Conservation (phyloP, 345 rosid genomes). For the Cochlearia excelsa region DNA sequence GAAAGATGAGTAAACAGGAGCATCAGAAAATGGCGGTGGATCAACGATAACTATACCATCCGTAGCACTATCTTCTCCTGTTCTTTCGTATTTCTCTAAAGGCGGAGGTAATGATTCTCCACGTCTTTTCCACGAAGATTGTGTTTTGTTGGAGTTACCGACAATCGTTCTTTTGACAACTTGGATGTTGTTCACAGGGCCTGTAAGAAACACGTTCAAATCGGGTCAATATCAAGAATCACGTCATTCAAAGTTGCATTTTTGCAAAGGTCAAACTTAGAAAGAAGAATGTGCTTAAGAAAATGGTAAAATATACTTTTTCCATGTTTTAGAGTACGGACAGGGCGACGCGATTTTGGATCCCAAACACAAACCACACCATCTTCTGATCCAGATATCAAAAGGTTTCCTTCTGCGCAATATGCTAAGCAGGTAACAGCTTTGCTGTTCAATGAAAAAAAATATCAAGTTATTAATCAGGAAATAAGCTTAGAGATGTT, state of each 20-base stretch:
- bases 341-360: conserved; percentile 39
- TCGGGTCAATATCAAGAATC: no score
- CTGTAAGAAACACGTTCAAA: conserved; percentile 26
- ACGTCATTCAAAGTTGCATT: no score
- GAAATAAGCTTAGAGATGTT: neutral
- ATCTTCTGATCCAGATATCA: conserved; percentile 81
- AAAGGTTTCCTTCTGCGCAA: conserved; percentile 47
- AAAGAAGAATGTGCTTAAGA: conserved; percentile 6
- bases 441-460: conserved; percentile 47
- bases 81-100: conserved; percentile 50
- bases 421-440: conserved; percentile 72
- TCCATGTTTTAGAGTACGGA: conserved; percentile 57
- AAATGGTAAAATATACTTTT: conserved; percentile 46
- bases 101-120: conserved; percentile 53
- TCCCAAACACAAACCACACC: conserved; percentile 73
- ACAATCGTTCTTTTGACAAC: conserved; percentile 45
- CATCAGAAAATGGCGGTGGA: conserved; percentile 37
- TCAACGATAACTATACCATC: conserved; percentile 37
- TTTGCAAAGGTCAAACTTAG: neutral
- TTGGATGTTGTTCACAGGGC: conserved; percentile 67
- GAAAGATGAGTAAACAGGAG: conserved; percentile 33
- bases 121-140: conserved; percentile 51
- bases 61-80: conserved; percentile 38
- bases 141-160: conserved; percentile 30
- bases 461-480: neutral